A percentile compares a stretch with the other conserved stretches of the same genome.
phyloP scores from a whole-genome alignment of 352 stramenopile species.

The Globisporangium alternatum region DNA sequence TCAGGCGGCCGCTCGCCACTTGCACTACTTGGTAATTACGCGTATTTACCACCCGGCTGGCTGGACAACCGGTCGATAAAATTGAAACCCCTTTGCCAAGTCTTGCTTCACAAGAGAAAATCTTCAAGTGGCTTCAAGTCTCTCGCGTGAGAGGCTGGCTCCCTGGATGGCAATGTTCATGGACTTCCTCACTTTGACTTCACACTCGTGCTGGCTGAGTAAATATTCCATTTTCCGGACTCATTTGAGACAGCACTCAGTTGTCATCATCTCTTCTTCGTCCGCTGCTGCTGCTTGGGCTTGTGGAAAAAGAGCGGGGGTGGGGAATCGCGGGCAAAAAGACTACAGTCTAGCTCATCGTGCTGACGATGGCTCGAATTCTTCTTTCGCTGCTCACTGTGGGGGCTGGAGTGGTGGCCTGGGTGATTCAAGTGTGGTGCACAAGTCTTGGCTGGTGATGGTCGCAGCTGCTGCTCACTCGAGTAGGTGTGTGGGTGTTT shows the following conservation, averaged over 20 bases:
- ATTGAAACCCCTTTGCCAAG: not conserved
- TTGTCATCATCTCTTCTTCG: constrained; percentile 14
- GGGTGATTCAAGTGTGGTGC: not conserved
- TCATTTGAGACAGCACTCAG: not conserved
- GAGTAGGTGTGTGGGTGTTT: not conserved
- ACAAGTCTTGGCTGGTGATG: not conserved
- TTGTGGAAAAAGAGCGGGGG: constrained; percentile 54
- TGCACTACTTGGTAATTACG: constrained; percentile 13
- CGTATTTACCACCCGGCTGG: constrained; percentile 1
- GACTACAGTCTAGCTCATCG: not conserved
- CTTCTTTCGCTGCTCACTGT: not conserved
- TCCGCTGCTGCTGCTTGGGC: constrained; percentile 13
- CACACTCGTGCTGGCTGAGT: not conserved
- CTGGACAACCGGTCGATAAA: not conserved
- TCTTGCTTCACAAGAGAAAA: not conserved
- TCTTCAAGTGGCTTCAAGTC: not conserved
- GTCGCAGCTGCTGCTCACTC: not conserved
- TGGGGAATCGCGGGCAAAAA: constrained; percentile 23
- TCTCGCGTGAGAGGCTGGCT: not conserved
- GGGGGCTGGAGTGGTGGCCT: not conserved
- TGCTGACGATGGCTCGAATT: not conserved
- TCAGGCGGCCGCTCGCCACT: not conserved
- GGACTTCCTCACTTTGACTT: not conserved
- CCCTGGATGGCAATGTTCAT: not conserved
- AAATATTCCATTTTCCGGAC: not conserved